Base-by-base conservation (phyloP, 2,329 filamentous ascomycete species). In the Aspergillaceae sp. region DNA sequence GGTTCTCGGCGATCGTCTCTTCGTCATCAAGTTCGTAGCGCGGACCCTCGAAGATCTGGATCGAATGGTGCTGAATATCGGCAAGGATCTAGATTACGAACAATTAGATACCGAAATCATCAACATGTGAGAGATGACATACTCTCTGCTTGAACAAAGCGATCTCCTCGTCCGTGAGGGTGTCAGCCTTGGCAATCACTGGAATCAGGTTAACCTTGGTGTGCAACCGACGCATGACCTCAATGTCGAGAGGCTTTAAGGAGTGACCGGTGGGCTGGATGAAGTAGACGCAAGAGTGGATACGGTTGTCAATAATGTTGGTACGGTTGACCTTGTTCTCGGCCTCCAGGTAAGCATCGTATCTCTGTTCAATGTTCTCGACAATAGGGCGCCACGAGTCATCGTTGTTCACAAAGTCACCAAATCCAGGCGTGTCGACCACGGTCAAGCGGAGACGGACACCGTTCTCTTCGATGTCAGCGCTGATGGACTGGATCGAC, bases 251-350 rank as follows among this genome's bases (percentile, higher is more conserved):
- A 53, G 92, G 92, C 83, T 98, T 98, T 64, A 98, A 77, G 32
- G 92, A 94, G 78, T 98, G 92, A 51, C 92, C 92, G 30, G 92
- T 98, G 56, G 92, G 92, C 75, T 98, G 91, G 62, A 98, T 96
- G 77, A 98, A 98, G 82, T 96, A 98, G 53, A 98, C 92, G 63
- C 94, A 97, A 47, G 92, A 92, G 64, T 98, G 92, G 54, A 98
- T 94, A 61, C 92, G 87, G 79, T 97, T 98, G 75, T 98, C 92
- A 53, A 98, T 86, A 70, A 97, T 97, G 80, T 98, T 98, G 84
- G 96, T 95, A 63, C 92, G 88, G 79, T 98, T 98, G 69, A 98
- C 89, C 82, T 97, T 98, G 83, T 98, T 98, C 80, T 98, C 92
- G 40, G 92, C 91, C 72, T 98, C 92, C 49, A 98, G 79, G 72